These are phyloP conservation scores for Oldenlandia corymbosa DNA, from an alignment of 257 asterid genomes.

Conservation along the genomic window DNA sequence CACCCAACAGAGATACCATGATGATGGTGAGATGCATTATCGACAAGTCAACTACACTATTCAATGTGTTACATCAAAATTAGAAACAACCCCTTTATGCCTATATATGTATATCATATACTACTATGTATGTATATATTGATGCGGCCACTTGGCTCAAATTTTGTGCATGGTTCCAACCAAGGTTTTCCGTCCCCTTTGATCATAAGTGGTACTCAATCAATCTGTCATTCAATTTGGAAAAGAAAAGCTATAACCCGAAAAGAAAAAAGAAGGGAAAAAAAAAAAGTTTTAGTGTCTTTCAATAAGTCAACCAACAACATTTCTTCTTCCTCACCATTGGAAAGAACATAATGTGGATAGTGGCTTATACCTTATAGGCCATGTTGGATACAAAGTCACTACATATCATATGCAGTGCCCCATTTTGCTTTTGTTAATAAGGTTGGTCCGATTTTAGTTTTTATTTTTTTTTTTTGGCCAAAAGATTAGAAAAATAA, in stretches of 20 bases:
- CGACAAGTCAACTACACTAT: slow-evolving; percentile 63
- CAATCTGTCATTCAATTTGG: slow-evolving; percentile 1
- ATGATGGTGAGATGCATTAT: slow-evolving; percentile 74
- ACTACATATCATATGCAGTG: slow-evolving; percentile 5
- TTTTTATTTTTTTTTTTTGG: too few species aligned
- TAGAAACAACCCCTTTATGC: slow-evolving; percentile 11
- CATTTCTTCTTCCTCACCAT: slow-evolving; percentile 19
- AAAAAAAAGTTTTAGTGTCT: too few species aligned
- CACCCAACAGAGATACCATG: slow-evolving; percentile 37
- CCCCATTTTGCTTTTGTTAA: too few species aligned
- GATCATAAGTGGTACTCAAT: slow-evolving; percentile 5
- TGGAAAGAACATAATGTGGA: slow-evolving; percentile 9
- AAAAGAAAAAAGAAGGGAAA: too few species aligned
- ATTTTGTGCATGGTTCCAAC: slow-evolving; percentile 39
- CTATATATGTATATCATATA: too few species aligned
- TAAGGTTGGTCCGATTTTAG: too few species aligned
- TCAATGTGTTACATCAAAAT: slow-evolving; percentile 20
- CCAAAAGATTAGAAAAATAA: too few species aligned
- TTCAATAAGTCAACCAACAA: slow-evolving; percentile 43
- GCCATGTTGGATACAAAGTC: slow-evolving; percentile 14
- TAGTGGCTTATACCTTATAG: slow-evolving; percentile 27
- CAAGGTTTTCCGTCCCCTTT: background rate
- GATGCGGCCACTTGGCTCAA: slow-evolving; percentile 27
- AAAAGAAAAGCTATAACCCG: too few species aligned
- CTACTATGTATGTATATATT: too few species aligned